These are phyloP conservation scores for Populus nigra DNA, from an alignment of 345 rosid genomes.

Conservation along the genomic window DNA sequence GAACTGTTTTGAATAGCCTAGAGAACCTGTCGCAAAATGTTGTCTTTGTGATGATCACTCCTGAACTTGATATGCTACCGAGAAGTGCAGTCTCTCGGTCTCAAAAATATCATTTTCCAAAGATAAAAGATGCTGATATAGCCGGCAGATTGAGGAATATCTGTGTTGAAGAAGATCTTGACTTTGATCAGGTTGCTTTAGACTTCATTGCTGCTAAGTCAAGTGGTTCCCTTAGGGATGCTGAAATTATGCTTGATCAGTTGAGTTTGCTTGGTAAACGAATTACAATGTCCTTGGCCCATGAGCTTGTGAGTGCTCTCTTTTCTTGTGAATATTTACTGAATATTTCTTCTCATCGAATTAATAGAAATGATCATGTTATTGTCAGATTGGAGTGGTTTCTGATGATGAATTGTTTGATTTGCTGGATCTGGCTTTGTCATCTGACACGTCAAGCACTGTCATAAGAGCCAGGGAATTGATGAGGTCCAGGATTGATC, in stretches of 20 bases:
- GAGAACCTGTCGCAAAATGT: constrained; percentile 63
- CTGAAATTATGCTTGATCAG: constrained; percentile 95
- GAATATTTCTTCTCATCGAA: not conserved
- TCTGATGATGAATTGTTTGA: constrained; percentile 94
- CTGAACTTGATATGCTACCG: constrained; percentile 80
- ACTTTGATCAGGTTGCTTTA: constrained; percentile 67
- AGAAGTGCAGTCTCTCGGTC: constrained; percentile 67
- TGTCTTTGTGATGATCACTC: constrained; percentile 74
- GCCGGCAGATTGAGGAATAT: constrained; percentile 59
- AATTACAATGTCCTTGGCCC: constrained; percentile 66
- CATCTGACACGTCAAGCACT: constrained; percentile 88
- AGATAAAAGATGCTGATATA: constrained; percentile 62
- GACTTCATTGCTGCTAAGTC: constrained; percentile 91
- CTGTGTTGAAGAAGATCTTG: constrained; percentile 68
- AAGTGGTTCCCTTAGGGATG: constrained; percentile 91
- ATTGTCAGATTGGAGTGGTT: constrained; percentile 75
- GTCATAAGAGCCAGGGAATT: constrained; percentile 89
- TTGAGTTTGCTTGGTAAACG: constrained; percentile 84
- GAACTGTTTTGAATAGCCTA: constrained; percentile 56
- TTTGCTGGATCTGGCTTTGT: constrained; percentile 84
- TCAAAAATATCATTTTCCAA: constrained; percentile 79
- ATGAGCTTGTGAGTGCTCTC: constrained; percentile 73
- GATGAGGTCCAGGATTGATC: constrained; percentile 92
- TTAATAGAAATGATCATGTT: constrained; percentile 12
- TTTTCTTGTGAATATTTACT: constrained; percentile 1